Evolutionary conservation across 2,329 filamentous ascomycete species (phyloP).

Genomic region (Aurifilum marmelostoma): DNA sequence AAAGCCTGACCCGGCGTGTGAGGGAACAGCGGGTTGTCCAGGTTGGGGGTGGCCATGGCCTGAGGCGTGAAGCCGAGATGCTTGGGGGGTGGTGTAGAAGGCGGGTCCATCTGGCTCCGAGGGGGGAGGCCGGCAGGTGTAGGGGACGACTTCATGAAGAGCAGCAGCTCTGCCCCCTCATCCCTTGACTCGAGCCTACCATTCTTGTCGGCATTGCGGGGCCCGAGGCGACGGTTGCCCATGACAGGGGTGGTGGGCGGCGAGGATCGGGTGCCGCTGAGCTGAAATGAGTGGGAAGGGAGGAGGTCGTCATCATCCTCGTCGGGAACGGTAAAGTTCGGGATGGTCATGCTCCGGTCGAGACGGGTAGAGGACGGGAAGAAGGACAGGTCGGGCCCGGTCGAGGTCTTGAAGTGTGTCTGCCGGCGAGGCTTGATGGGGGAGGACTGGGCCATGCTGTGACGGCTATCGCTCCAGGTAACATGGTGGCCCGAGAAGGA

Average conservation of each 20-base stretch:
- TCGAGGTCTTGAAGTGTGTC: conserved; percentile 72
- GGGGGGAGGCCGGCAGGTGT: conserved; percentile 71
- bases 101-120: conserved; percentile 65
- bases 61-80: conserved; percentile 74
- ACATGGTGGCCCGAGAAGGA: conserved; percentile 54
- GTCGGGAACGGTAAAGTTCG: conserved; percentile 65
- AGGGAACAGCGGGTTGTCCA: conserved; percentile 65
- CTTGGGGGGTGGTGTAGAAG: conserved; percentile 76
- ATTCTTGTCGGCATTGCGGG: conserved; percentile 49
- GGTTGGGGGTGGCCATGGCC: conserved; percentile 86
- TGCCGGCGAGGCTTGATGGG: conserved; percentile 79
- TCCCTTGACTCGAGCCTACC: conserved; percentile 57
- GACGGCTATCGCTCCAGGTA: conserved; percentile 75
- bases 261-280: conserved; percentile 63
- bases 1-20: conserved; percentile 82
- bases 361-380: conserved; percentile 73
- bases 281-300: conserved; percentile 73
- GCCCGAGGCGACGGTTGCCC: conserved; percentile 57
- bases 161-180: conserved; percentile 78
- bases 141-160: conserved; percentile 89
- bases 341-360: conserved; percentile 62
- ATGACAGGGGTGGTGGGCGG: conserved; percentile 83
- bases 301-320: conserved; percentile 86
- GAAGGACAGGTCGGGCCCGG: conserved; percentile 76
- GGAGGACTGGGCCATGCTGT: conserved; percentile 74